phyloP scores from a whole-genome alignment of 306 rosid genomes.

The Ochetophila trinervis region DNA sequence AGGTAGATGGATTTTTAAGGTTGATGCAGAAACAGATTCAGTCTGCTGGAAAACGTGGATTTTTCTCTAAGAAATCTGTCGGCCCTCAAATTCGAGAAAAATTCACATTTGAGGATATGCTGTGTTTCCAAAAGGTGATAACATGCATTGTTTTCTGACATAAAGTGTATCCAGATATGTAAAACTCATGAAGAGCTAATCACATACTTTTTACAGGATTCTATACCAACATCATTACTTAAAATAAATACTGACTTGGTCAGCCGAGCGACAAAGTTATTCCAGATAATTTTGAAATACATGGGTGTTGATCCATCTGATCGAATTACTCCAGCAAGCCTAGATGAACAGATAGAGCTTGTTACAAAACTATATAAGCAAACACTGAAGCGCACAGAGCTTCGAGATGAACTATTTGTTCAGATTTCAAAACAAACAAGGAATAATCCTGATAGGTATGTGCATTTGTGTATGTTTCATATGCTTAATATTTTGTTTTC shows the following conservation, averaged over 20 bases:
- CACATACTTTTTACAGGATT: conserved; percentile 50
- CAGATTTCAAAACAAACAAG: conserved; percentile 94
- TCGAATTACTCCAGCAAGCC: conserved; percentile 50
- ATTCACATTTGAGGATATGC: conserved; percentile 89
- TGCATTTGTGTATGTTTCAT: conserved; percentile 12
- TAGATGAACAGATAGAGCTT: conserved; percentile 80
- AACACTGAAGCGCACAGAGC: conserved; percentile 81
- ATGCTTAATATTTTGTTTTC: not conserved
- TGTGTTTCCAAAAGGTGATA: conserved; percentile 89
- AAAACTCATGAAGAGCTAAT: conserved; percentile 16
- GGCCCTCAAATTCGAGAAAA: conserved; percentile 74
- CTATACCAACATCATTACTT: conserved; percentile 83
- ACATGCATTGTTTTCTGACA: conserved; percentile 10
- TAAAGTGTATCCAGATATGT: not conserved
- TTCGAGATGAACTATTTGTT: conserved; percentile 89
- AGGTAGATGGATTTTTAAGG: conserved; percentile 94
- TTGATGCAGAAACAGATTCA: conserved; percentile 94
- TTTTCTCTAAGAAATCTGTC: conserved; percentile 74
- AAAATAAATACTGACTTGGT: conserved; percentile 75
- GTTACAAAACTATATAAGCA: conserved; percentile 88
- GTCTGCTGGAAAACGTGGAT: conserved; percentile 91
- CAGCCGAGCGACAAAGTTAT: conserved; percentile 79
- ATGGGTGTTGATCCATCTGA: conserved; percentile 87
- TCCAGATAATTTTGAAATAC: conserved; percentile 86
- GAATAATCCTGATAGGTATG: conserved; percentile 83